phyloP scores from a whole-genome alignment of 495 filamentous ascomycete species.

The Polyplosphaeria fusca region DNA sequence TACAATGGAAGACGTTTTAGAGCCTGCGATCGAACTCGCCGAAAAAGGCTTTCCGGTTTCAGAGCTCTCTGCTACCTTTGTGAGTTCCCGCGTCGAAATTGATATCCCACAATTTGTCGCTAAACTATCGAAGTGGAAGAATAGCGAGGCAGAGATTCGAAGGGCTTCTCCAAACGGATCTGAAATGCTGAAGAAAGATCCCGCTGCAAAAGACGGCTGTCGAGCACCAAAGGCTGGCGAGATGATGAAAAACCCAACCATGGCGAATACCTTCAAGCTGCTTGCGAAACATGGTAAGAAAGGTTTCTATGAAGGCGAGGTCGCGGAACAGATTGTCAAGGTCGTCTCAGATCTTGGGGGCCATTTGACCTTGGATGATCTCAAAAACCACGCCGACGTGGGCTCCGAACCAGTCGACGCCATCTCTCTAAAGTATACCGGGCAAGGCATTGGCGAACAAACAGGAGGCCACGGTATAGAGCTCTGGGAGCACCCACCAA shows the following conservation, averaged over 20 bases:
- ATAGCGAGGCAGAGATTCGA: constrained; percentile 57
- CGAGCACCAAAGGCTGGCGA: constrained; percentile 79
- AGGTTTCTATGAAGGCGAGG: constrained; percentile 84
- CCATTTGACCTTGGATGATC: constrained; percentile 72
- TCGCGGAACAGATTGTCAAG: constrained; percentile 76
- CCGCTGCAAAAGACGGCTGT: constrained; percentile 59
- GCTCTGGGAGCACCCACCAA: constrained; percentile 97
- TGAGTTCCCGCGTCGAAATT: constrained; percentile 44
- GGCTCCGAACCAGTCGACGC: constrained; percentile 78
- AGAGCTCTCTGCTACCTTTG: constrained; percentile 68
- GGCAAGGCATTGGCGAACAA: constrained; percentile 57
- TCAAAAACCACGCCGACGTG: constrained; percentile 66
- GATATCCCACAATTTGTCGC: not conserved
- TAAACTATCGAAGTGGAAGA: constrained; percentile 58
- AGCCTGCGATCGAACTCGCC: constrained; percentile 79
- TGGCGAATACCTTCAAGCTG: constrained; percentile 77
- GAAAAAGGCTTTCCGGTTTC: constrained; percentile 89
- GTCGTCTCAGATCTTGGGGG: constrained; percentile 75
- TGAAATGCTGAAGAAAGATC: constrained; percentile 79
- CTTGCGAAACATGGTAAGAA: constrained; percentile 78
- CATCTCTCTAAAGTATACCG: constrained; percentile 73
- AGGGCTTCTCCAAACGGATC: constrained; percentile 74
- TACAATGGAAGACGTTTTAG: constrained; percentile 70
- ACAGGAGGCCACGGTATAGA: constrained; percentile 61
- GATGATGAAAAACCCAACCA: constrained; percentile 76